These are phyloP conservation scores for Camellia granthamiana DNA, from an alignment of 148 eudicot genomes.

Conservation along the genomic window DNA sequence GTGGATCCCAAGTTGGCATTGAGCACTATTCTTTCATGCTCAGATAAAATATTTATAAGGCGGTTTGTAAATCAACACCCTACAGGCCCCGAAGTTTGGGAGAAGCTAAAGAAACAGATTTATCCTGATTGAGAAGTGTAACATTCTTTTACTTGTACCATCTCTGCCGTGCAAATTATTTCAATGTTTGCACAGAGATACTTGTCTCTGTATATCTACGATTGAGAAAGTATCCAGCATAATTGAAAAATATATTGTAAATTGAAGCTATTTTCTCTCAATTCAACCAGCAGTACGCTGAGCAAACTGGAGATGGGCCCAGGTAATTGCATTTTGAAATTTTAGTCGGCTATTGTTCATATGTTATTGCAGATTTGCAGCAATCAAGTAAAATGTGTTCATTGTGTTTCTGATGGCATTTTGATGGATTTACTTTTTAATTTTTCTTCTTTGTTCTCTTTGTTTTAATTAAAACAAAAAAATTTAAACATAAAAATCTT, in stretches of 20 bases:
- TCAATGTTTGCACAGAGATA: neutral
- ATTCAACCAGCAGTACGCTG: neutral
- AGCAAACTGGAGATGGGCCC: neutral
- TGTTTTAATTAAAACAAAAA: neutral
- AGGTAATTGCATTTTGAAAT: slow-evolving; percentile 10
- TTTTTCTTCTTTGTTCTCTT: neutral
- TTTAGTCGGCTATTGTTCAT: neutral
- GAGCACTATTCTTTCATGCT: slow-evolving; percentile 46
- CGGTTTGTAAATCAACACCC: slow-evolving; percentile 58
- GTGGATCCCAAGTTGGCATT: slow-evolving; percentile 37
- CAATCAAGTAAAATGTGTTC: neutral
- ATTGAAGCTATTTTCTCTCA: neutral
- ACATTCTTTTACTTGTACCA: neutral
- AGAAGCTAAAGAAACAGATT: slow-evolving; percentile 40
- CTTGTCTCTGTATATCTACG: neutral
- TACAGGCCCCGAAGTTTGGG: slow-evolving; percentile 54
- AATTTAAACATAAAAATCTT: no score
- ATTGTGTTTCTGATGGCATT: slow-evolving; percentile 8
- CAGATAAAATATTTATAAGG: slow-evolving; percentile 42
- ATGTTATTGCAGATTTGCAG: neutral
- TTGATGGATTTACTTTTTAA: neutral
- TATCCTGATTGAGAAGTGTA: slow-evolving; percentile 13
- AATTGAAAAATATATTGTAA: neutral
- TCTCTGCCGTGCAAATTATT: neutral
- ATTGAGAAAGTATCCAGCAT: neutral